Percentiles rank a stretch among this genome's conserved stretches.
Conservation (phyloP, 2,329 filamentous ascomycete genomes). For the Gyromitra esculenta region DNA sequence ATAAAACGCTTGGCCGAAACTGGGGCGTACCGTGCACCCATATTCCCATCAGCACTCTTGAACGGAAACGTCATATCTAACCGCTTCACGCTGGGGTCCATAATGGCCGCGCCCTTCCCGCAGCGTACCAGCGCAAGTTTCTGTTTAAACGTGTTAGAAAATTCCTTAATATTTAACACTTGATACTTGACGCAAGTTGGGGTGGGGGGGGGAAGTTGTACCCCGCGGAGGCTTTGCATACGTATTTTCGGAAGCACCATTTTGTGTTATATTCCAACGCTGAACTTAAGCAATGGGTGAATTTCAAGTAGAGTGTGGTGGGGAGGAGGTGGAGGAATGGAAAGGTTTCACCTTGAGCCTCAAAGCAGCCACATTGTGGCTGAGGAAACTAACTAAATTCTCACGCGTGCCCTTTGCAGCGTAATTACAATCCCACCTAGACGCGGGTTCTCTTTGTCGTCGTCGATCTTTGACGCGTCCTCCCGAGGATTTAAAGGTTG, state of each 20-base stretch:
- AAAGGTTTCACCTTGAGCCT: slow-evolving; percentile 11
- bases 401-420: slow-evolving; percentile 15
- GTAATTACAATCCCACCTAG: slow-evolving; percentile 27
- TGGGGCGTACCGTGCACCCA: slow-evolving; percentile 73
- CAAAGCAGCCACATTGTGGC: slow-evolving; percentile 18
- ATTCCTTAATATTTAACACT: background rate
- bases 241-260: slow-evolving; percentile 56
- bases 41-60: slow-evolving; percentile 72
- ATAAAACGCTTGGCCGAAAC: background rate
- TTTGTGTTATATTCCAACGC: slow-evolving; percentile 2
- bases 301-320: background rate
- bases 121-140: slow-evolving; percentile 75
- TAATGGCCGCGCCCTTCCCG: slow-evolving; percentile 82
- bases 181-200: background rate
- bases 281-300: background rate
- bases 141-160: slow-evolving; percentile 62
- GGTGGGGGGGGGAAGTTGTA: slow-evolving; percentile 24
- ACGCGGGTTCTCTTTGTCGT: slow-evolving; percentile 29
- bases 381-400: background rate
- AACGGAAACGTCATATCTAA: slow-evolving; percentile 78
- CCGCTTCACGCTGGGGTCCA: slow-evolving; percentile 78
- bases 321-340: slow-evolving; percentile 5
- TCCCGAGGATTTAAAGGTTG: slow-evolving; percentile 15
- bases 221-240: slow-evolving; percentile 54
- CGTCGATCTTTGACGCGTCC: slow-evolving; percentile 37